Base-by-base conservation (phyloP, 129 eudicot genomes). In the Arctium minus region DNA sequence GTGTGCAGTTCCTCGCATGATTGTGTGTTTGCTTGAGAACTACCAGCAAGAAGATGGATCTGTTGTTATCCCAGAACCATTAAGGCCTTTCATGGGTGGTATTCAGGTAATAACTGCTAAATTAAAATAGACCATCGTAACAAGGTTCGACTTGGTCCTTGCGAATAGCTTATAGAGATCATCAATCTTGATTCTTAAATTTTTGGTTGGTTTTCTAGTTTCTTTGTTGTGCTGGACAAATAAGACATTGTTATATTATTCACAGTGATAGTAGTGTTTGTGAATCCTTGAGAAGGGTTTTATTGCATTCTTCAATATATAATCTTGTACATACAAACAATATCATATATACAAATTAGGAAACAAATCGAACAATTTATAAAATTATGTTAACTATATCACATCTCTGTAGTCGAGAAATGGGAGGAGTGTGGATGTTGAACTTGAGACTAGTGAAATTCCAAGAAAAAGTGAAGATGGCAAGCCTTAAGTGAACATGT, bases 1-100 rank as follows among this genome's bases (percentile, higher is more conserved):
- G 5, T 95, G 99, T 89, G 99, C 99, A 33, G 91, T 95, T 78
- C 99, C 99, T 2, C 91, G 99, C 33, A 96, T 96, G 99, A 91
- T 96, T 27, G 88, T 96, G 11, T 93, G 97, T 87, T 88, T 96
- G 90, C 97, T 96, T 67, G 99, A 96, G 88, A 96, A 96, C 82
- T 87, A 87, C 88, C 99, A 96, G 78, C 97, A 93, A 87, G 94
- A 96, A 87, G 97, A 93, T 81, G 98, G 98, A 11, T 90, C 96
- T 33, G 96, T 96, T 60, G 74, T 90, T 73, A 82, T 96, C 37
- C 98, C 99, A 1, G 94, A 91, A 72, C 91, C 93, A 75, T 87
- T 93, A 72, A 84, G 97, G 93, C 97, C 99, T 60, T 96, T 91
- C 88, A 89, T 96, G 98, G 99, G 98, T 29, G 99, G 99, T 11